Base-by-base conservation (phyloP, 495 filamentous ascomycete genomes). In the Aspergillus heteromorphus region DNA sequence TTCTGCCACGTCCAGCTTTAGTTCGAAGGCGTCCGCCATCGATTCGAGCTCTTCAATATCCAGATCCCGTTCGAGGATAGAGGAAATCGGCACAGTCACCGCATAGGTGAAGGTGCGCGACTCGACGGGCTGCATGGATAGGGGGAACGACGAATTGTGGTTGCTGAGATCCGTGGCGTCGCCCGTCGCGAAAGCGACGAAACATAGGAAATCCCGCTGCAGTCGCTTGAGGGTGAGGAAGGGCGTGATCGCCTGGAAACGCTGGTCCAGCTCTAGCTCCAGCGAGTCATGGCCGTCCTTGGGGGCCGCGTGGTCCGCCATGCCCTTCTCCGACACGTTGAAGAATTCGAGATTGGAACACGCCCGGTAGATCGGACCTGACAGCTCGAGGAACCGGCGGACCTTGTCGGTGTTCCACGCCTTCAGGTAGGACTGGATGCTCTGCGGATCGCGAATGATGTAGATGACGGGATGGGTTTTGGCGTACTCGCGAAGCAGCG, bases 271-370 rank as follows among this genome's bases (percentile, higher is more conserved):
- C 56, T 55, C 70, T 36, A 53, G 66, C 53, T 54, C 68, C 58
- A 56, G 60, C 6, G 58, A 31, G 3, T 68, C 45, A 16, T 66
- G 65, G 25, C 63, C 62, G 30, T 72, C 64, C 18, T 68, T 67
- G 17, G 18, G 23, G n/a, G 31, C 38, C 1, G 18, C 38, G n/a
- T 58, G 48, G n/a, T 68, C 63, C 4, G 60, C 49, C 17, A 61
- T 56, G 34, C 40, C 57, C 41, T 63, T 61, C 53, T 71, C 63
- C 3, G 70, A 70, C n/a, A 89, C 66, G 59, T 92, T 92, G 72
- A 85, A 91, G 58, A 86, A 91, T 63, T 90, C 87, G 29, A 87
- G 72, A 57, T 90, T 91, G 9, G 87, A 88, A 66, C 85, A 89
- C 17, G 68, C 69, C 51, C 79, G 73, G 61, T 73, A 86, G 54